Evolutionary conservation across 2,329 filamentous ascomycete genomes (phyloP), one percentile per base, ranked within the genome.

Genomic region (Ascochyta lentis): DNA sequence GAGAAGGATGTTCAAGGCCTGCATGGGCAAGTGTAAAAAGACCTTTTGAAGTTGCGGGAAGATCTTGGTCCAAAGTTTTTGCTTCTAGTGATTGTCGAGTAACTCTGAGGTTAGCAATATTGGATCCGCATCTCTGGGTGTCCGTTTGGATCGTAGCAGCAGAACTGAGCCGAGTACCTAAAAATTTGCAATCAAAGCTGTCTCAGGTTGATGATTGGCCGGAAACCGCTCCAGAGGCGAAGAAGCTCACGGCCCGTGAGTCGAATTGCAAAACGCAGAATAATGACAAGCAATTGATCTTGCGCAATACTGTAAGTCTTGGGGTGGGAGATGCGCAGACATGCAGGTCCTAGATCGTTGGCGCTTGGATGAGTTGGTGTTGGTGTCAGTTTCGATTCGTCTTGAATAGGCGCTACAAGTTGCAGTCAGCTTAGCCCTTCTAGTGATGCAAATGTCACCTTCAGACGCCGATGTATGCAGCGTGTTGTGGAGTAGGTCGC

Each of bases 301-400:
- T 47, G 31, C 47, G 42, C 42, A 38, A 50, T 24, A 16, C 16
- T 16, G 16, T 16, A 42, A 23, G 24, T 47, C 33, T 24, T 15
- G 39, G 29, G 44, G 26, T 45, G 52, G 52, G 52, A 55, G 52
- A 55, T 46, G 52, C 24, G 29, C 46, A 44, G 16, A 29, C 45
- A 49, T 55, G 53, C 46, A 55, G 53, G 46, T 46, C 41, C 50
- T 29, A 38, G 37, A 38, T 50, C 31, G 29, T 55, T 41, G 31
- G 53, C 46, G 53, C 41, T 50, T 55, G 40, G 22, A 35, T 46
- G 29, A 29, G 52, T 49, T 45, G 46, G 46, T 41, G 41, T 55
- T 55, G 53, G 35, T 46, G 10, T 31, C n/a, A 26, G 10, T 26
- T 39, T 49, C 35, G 23, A 29, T 40, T 45, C 33, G 41, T 49